Conservation (phyloP, 2,329 filamentous ascomycete genomes). For the Raffaelea deltoideospora region DNA sequence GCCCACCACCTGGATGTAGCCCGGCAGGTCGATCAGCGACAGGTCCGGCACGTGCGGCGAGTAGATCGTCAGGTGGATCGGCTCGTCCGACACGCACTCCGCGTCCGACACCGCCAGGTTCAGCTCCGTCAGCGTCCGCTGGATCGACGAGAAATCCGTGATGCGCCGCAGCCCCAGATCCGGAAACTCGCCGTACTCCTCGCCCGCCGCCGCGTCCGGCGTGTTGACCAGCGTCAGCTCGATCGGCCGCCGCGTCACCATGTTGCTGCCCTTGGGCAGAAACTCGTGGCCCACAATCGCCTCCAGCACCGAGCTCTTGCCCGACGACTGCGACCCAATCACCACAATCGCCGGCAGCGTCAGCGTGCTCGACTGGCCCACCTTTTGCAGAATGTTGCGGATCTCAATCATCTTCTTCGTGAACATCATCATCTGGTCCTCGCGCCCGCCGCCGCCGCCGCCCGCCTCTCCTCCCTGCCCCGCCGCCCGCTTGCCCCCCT, state of each 20-base stretch:
- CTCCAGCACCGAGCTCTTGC: slow-evolving; percentile 93
- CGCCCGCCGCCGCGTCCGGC: slow-evolving; percentile 60
- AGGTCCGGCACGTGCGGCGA: slow-evolving; percentile 91
- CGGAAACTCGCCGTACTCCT: slow-evolving; percentile 96
- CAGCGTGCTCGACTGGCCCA: slow-evolving; percentile 80
- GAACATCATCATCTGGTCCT: slow-evolving; percentile 98
- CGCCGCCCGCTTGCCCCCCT: slow-evolving; percentile 44
- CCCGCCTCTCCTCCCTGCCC: too few species aligned
- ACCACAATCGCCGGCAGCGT: slow-evolving; percentile 96
- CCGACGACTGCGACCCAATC: slow-evolving; percentile 94
- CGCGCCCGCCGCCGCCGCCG: too few species aligned
- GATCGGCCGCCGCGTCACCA: slow-evolving; percentile 93
- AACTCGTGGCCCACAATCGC: slow-evolving; percentile 97
- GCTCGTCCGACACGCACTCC: slow-evolving; percentile 91
- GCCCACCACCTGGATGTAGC: slow-evolving; percentile 92
- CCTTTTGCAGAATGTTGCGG: slow-evolving; percentile 72
- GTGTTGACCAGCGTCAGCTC: slow-evolving; percentile 95
- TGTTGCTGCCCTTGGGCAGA: slow-evolving; percentile 92
- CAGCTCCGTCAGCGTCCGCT: slow-evolving; percentile 84
- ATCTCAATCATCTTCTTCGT: slow-evolving; percentile 99
- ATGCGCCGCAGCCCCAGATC: slow-evolving; percentile 80
- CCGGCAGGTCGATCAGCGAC: slow-evolving; percentile 88
- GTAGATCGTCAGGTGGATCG: slow-evolving; percentile 89
- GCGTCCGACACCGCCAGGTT: slow-evolving; percentile 83
- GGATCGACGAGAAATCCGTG: slow-evolving; percentile 81